Evolutionary conservation across 441 rosid genomes (phyloP).

Genomic region (Croton setiger): DNA sequence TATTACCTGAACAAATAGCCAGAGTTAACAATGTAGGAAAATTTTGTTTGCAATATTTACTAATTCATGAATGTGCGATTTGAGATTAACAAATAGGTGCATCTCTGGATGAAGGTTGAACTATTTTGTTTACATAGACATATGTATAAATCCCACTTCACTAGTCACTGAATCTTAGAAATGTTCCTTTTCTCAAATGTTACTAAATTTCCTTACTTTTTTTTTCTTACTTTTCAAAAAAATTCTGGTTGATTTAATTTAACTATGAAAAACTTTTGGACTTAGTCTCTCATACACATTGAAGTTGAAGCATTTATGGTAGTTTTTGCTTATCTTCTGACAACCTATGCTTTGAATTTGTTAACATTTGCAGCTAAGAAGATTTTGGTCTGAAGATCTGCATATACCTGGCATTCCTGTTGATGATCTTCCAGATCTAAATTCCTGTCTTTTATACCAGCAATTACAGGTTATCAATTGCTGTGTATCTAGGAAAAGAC

Average conservation of each 20-base stretch:
- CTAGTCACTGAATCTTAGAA: neutral
- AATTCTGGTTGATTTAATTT: too few relatives aligned
- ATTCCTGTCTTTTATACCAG: slow-evolving; percentile 84
- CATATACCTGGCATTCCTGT: slow-evolving; percentile 72
- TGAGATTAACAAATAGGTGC: neutral
- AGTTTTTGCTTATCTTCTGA: slow-evolving; percentile 19
- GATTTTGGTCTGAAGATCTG: slow-evolving; percentile 76
- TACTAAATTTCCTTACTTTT: neutral
- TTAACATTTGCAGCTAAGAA: slow-evolving; percentile 58
- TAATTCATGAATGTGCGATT: neutral
- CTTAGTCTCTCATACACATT: neutral
- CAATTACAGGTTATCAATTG: slow-evolving; percentile 90
- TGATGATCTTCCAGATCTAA: slow-evolving; percentile 71
- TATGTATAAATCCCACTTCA: too few relatives aligned
- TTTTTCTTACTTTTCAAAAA: neutral
- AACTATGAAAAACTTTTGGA: neutral
- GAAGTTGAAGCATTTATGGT: slow-evolving; percentile 9
- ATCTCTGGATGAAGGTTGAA: neutral
- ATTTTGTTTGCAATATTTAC: neutral
- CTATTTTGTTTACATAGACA: neutral
- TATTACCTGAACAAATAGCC: slow-evolving; percentile 3
- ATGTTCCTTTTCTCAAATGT: neutral
- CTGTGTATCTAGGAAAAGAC: slow-evolving; percentile 81
- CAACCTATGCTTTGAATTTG: slow-evolving; percentile 16
- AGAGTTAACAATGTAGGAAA: neutral